phyloP scores from a whole-genome alignment of 1,139 yeast species.

The Candida sanyaensis region DNA sequence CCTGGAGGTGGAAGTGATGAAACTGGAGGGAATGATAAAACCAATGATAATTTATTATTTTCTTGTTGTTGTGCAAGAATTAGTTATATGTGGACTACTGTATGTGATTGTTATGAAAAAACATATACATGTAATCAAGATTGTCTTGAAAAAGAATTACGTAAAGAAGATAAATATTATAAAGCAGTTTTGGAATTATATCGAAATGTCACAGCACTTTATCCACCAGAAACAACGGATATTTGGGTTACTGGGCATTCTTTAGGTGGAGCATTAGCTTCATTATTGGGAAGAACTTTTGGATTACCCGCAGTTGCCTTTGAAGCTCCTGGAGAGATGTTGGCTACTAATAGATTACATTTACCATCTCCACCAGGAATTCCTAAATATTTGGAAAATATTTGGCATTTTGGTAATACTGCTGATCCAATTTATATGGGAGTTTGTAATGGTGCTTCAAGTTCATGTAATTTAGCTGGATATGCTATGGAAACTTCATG shows the following conservation, averaged over 20 bases:
- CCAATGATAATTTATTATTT: conserved; percentile 84
- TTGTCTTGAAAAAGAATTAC: conserved; percentile 78
- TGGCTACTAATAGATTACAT: conserved; percentile 83
- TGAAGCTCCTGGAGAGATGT: conserved; percentile 91
- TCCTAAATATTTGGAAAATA: conserved; percentile 74
- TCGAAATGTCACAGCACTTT: conserved; percentile 63
- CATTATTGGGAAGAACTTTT: conserved; percentile 82
- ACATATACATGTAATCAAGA: conserved; percentile 88
- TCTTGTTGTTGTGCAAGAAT: conserved; percentile 97
- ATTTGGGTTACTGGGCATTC: conserved; percentile 97
- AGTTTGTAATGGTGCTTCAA: conserved; percentile 92
- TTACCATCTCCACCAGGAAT: conserved; percentile 93
- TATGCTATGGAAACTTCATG: conserved; percentile 98
- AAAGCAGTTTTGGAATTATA: conserved; percentile 79
- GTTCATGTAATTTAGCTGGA: conserved; percentile 88
- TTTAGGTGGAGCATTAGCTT: conserved; percentile 85
- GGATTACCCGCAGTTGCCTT: conserved; percentile 89
- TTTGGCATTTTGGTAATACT: conserved; percentile 96
- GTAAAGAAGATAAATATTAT: conserved; percentile 78
- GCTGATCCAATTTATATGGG: conserved; percentile 99
- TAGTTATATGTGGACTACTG: conserved; percentile 90
- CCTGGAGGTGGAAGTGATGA: conserved; percentile 76
- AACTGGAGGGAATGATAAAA: conserved; percentile 78
- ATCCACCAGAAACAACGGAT: conserved; percentile 61
- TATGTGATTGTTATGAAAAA: conserved; percentile 88